A percentile compares a stretch with the other conserved stretches of the same genome.
Conservation (phyloP, 768 basidiomycete species). For the Lyophyllum decastes region DNA sequence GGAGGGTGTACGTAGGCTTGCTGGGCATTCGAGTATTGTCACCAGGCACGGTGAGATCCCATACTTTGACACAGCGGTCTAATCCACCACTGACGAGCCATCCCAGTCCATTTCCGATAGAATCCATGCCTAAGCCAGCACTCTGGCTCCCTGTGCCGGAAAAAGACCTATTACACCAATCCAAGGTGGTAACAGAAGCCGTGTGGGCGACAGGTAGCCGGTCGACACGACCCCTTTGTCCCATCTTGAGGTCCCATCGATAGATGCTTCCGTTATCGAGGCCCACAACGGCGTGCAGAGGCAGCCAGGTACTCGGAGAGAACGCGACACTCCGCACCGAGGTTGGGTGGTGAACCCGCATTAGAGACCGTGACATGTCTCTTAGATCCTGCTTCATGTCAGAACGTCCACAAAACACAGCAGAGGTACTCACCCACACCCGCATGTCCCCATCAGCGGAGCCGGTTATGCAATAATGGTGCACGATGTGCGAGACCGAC, state of each 20-base stretch:
- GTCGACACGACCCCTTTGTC: constrained; percentile 72
- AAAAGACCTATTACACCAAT: constrained; percentile 56
- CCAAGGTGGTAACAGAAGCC: constrained; percentile 69
- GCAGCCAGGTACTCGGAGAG: constrained; percentile 64
- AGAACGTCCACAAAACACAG: background rate
- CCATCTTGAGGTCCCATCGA: constrained; percentile 80
- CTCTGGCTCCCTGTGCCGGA: constrained; percentile 11
- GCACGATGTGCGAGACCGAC: constrained; percentile 65
- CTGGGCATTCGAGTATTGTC: constrained; percentile 52
- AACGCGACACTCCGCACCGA: constrained; percentile 71
- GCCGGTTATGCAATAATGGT: constrained; percentile 75
- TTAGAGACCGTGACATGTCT: constrained; percentile 65
- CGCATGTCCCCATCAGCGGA: constrained; percentile 81
- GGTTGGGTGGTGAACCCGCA: constrained; percentile 70
- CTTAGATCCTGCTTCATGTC: constrained; percentile 60
- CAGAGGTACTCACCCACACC: constrained; percentile 63
- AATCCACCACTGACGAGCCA: constrained; percentile 83
- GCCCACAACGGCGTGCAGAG: constrained; percentile 69
- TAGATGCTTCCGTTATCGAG: constrained; percentile 73
- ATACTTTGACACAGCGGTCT: constrained; percentile 82
- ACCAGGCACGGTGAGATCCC: constrained; percentile 61
- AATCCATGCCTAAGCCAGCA: constrained; percentile 17
- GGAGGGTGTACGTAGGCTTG: constrained; percentile 69
- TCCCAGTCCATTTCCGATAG: constrained; percentile 43
- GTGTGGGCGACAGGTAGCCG: constrained; percentile 74